Base-by-base conservation (phyloP, 163 green algal genomes). In the Botryococcus braunii region DNA sequence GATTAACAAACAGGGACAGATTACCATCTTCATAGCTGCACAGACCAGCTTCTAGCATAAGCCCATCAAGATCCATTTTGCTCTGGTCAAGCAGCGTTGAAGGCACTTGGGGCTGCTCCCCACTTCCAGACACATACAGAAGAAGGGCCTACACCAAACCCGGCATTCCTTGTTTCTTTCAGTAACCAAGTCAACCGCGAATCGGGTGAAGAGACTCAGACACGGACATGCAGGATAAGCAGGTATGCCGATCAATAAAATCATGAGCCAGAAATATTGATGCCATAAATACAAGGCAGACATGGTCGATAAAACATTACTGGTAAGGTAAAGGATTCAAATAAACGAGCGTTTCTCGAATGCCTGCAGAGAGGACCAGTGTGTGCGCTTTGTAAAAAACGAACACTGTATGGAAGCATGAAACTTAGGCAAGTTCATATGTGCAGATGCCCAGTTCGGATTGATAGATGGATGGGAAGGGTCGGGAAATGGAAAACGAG, bases 41-140 rank as follows among this genome's bases (percentile, higher is more conserved):
- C 2, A 81, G 70, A 43, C 68, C 67, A 35, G 70, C 77, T 3
- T 31, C 58, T 37, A 69, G 23, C 38, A 89, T 70, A 61, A 89
- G 72, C 2, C n/a, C 2, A 3, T 79, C 60, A 17, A 88, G 17
- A 40, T 84, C 75, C 49, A 88, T 61, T 2, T 40, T 23, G 2
- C 31, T 13, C 39, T 11, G 2, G 23, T 32, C 37, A 0, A 49
- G 31, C 60, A 72, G 67, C 31, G 43, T 43, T 4, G 73, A 66
- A n/a, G 74, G 46, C 7, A 23, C 31, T 1, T 79, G 79, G 40
- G 69, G 71, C 17, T 34, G 25, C 31, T 49, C 60, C 0, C 21
- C 36, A 13, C 41, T 71, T 5, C 73, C 76, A 58, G 81, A 68
- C 25, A 88, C 47, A 61, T 75, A 85, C 41, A 86, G 71, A 62